Conservation (phyloP, 305 asterid species). For the Fraxinus baroniana region DNA sequence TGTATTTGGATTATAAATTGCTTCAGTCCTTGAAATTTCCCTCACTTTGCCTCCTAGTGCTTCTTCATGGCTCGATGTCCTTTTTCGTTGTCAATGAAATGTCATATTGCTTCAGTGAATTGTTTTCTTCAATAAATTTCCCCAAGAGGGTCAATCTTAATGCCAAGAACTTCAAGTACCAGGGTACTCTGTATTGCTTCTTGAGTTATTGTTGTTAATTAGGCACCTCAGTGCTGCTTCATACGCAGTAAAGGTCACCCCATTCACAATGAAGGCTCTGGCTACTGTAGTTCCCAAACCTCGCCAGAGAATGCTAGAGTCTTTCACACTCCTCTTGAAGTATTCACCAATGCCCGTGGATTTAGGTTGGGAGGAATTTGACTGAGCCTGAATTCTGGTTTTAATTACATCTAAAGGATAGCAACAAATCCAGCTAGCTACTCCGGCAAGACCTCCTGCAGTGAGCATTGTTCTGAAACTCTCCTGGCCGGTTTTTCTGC, state of each 20-base stretch:
- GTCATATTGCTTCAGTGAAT: background rate
- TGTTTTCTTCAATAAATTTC: background rate
- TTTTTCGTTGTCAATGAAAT: background rate
- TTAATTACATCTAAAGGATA: constrained; percentile 77
- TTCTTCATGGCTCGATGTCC: background rate
- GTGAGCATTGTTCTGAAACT: constrained; percentile 53
- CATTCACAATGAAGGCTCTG: constrained; percentile 75
- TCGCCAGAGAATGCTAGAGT: constrained; percentile 58
- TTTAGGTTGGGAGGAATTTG: constrained; percentile 27
- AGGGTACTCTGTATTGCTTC: constrained; percentile 22
- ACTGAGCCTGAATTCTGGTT: constrained; percentile 67
- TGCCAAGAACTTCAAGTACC: background rate
- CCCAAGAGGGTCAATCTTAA: background rate
- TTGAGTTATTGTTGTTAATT: constrained; percentile 18
- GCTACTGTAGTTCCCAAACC: constrained; percentile 68
- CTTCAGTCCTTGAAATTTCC: background rate
- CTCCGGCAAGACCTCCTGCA: constrained; percentile 80
- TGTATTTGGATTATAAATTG: background rate
- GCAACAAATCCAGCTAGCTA: constrained; percentile 73
- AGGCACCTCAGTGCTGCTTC: constrained; percentile 62
- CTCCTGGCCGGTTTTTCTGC: constrained; percentile 56
- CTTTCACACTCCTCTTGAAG: constrained; percentile 39
- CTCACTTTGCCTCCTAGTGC: background rate
- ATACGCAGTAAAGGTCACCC: constrained; percentile 66
- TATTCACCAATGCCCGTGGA: constrained; percentile 59